Conservation (phyloP, 139 green algal species). For the Chlorella sp. region DNA sequence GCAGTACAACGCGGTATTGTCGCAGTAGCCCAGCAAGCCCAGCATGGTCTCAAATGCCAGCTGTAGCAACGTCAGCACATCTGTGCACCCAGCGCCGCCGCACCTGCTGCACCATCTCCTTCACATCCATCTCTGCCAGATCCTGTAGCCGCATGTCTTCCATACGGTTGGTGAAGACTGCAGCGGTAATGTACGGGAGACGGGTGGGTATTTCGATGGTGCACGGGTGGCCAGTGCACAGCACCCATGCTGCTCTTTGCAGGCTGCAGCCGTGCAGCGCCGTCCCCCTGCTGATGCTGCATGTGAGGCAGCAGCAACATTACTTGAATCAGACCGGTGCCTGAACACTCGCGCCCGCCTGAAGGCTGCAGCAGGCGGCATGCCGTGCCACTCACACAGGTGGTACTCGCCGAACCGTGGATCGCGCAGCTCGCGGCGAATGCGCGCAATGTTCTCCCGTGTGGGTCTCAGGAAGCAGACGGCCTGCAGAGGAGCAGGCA, state of each 20-base stretch:
- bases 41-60: no score
- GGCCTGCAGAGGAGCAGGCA: slow-evolving; percentile 58
- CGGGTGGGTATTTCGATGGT: no score
- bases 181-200: neutral
- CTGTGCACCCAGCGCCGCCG: neutral
- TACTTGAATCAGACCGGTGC: no score
- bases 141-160: slow-evolving; percentile 91
- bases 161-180: slow-evolving; percentile 92
- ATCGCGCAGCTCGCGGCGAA: slow-evolving; percentile 87
- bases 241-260: no score
- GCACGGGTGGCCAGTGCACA: neutral
- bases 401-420: slow-evolving; percentile 89
- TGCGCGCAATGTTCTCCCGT: slow-evolving; percentile 81
- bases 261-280: no score
- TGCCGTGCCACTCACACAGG: slow-evolving; percentile 78
- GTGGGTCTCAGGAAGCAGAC: slow-evolving; percentile 93
- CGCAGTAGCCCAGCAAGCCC: neutral
- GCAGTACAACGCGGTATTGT: neutral
- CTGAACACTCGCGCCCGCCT: neutral
- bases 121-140: slow-evolving; percentile 89
- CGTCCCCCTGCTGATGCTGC: no score
- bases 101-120: slow-evolving; percentile 73
- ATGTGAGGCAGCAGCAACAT: no score
- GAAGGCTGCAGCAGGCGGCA: neutral
- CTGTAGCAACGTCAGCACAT: no score